Conservation (phyloP, 495 filamentous ascomycete species). For the Parmelia sp. region DNA sequence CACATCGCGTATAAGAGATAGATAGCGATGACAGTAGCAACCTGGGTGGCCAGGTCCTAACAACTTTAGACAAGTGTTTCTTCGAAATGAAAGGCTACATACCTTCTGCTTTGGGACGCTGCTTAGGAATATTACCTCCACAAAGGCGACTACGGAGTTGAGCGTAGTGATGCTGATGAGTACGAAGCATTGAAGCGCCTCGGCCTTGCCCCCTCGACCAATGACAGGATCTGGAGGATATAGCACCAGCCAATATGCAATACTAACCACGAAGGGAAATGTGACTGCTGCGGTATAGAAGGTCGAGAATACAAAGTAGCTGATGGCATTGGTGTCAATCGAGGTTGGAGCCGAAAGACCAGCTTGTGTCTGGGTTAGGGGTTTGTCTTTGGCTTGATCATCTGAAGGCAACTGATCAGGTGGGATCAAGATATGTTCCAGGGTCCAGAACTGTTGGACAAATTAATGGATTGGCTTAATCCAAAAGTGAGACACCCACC, state of each 20-base stretch:
- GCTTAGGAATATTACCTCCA: constrained; percentile 44
- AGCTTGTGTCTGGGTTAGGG: constrained; percentile 27
- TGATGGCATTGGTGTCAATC: constrained; percentile 25
- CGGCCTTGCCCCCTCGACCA: constrained; percentile 31
- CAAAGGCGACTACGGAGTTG: constrained; percentile 37
- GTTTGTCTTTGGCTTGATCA: constrained; percentile 4
- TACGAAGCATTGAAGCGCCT: constrained; percentile 38
- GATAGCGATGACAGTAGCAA: constrained; percentile 32
- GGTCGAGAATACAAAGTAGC: constrained; percentile 41
- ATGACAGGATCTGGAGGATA: constrained; percentile 19
- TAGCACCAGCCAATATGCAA: constrained; percentile 42
- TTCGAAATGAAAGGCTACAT: constrained; percentile 14
- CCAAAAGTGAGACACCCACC: constrained; percentile 27
- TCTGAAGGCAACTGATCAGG: constrained; percentile 26
- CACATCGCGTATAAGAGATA: constrained; percentile 41
- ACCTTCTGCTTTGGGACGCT: constrained; percentile 45
- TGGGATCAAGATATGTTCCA: constrained; percentile 40
- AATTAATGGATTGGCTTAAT: constrained; percentile 1
- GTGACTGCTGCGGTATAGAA: constrained; percentile 44
- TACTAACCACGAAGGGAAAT: constrained; percentile 39
- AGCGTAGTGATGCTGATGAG: constrained; percentile 40
- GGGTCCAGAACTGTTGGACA: constrained; percentile 38
- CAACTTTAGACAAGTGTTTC: constrained; percentile 2
- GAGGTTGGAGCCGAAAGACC: constrained; percentile 37
- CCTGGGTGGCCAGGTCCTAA: constrained; percentile 36